phyloP scores from a whole-genome alignment of 306 rosid species.

The Begonia fuchsioides region DNA sequence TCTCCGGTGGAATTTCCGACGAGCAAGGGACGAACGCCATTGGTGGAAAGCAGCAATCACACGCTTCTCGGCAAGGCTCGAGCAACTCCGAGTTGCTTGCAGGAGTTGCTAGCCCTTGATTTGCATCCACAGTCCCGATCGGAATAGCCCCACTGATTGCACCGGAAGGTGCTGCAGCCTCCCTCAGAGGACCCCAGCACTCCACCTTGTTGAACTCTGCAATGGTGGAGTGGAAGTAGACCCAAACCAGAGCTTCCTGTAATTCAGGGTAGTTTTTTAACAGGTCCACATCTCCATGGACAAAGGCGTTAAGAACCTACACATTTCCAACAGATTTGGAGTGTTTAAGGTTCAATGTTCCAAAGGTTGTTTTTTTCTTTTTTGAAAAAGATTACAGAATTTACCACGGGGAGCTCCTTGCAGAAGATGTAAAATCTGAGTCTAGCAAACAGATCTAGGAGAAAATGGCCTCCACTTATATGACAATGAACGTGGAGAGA shows the following conservation, averaged over 20 bases:
- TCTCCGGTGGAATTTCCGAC: background rate
- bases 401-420: slow-evolving; percentile 84
- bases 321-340: too few species aligned
- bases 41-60: slow-evolving; percentile 71
- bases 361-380: too few species aligned
- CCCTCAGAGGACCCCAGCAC: slow-evolving; percentile 82
- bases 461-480: slow-evolving; percentile 89
- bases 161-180: slow-evolving; percentile 24
- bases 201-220: slow-evolving; percentile 70
- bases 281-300: slow-evolving; percentile 53
- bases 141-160: slow-evolving; percentile 9
- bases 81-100: slow-evolving; percentile 26
- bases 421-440: slow-evolving; percentile 70
- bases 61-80: slow-evolving; percentile 28
- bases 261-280: slow-evolving; percentile 58
- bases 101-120: slow-evolving; percentile 4
- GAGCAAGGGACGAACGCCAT: slow-evolving; percentile 1
- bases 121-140: background rate
- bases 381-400: background rate
- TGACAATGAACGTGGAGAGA: slow-evolving; percentile 90
- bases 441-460: slow-evolving; percentile 55
- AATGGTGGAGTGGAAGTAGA: slow-evolving; percentile 66
- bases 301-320: slow-evolving; percentile 78
- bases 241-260: slow-evolving; percentile 61
- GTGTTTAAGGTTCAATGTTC: too few species aligned